These are phyloP conservation scores for Hymenoscyphus linearis DNA, from an alignment of 2,329 filamentous ascomycete species.

Conservation along the genomic window DNA sequence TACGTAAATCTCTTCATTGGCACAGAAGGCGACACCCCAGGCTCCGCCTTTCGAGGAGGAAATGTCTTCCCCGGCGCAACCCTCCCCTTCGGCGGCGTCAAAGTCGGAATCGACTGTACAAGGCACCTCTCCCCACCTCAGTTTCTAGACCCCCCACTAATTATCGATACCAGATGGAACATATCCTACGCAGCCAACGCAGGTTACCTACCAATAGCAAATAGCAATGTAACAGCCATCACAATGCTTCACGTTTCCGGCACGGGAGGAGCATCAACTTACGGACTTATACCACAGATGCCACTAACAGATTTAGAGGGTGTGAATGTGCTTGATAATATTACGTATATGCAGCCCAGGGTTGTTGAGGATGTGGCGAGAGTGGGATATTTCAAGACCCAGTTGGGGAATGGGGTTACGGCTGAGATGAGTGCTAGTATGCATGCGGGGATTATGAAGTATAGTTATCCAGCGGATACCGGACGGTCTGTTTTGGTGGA, in stretches of 20 bases:
- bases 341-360: constrained; percentile 31
- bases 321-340: constrained; percentile 41
- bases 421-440: constrained; percentile 45
- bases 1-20: constrained; percentile 48
- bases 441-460: constrained; percentile 47
- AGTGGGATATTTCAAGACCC: constrained; percentile 50
- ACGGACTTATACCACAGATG: constrained; percentile 48
- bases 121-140: constrained; percentile 1
- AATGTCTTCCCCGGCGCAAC: constrained; percentile 14
- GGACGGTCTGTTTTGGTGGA: constrained; percentile 41
- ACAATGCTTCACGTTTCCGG: constrained; percentile 33
- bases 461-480: constrained; percentile 39
- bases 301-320: constrained; percentile 35
- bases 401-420: constrained; percentile 43
- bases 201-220: constrained; percentile 33
- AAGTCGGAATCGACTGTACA: constrained; percentile 25
- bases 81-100: constrained; percentile 15
- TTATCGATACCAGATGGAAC: not conserved
- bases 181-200: not conserved
- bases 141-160: constrained; percentile 31
- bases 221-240: constrained; percentile 44
- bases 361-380: constrained; percentile 37
- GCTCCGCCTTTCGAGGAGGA: constrained; percentile 37
- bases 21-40: constrained; percentile 40
- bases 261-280: constrained; percentile 54